phyloP scores from a whole-genome alignment of 148 eudicot species.

The Pouteria glomerata region DNA sequence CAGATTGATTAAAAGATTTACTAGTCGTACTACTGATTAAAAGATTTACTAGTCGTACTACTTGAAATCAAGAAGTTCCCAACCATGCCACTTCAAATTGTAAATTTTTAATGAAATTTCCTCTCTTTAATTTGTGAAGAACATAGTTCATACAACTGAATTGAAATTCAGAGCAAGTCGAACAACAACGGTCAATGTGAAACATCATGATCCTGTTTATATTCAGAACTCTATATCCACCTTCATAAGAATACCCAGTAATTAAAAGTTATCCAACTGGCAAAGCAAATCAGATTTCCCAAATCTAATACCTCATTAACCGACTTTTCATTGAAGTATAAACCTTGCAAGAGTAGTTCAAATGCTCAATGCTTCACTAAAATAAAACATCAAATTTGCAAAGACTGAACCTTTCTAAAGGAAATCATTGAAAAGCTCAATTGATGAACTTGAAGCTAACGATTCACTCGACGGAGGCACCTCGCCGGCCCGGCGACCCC shows the following conservation, averaged over 20 bases:
- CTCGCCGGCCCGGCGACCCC: constrained; percentile 16
- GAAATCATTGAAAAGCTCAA: too few species aligned
- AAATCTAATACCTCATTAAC: too few species aligned
- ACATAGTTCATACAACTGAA: background rate
- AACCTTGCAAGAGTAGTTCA: too few species aligned
- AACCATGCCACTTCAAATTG: constrained; percentile 1
- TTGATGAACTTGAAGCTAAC: background rate
- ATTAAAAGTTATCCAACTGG: too few species aligned
- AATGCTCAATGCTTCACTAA: background rate
- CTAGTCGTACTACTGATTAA: too few species aligned
- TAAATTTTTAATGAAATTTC: background rate
- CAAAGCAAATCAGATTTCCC: too few species aligned
- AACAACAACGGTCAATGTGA: background rate
- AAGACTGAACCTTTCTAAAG: background rate
- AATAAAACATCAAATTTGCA: background rate
- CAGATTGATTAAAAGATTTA: background rate
- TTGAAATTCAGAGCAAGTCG: background rate
- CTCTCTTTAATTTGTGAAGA: background rate
- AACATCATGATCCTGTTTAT: background rate
- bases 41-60: background rate
- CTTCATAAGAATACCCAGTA: background rate
- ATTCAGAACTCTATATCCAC: background rate
- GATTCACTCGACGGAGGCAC: constrained; percentile 8
- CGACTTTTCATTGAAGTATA: too few species aligned
- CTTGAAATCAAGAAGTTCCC: background rate